Base-by-base conservation (phyloP, 331 rosid species). In the Quercus phellos region DNA sequence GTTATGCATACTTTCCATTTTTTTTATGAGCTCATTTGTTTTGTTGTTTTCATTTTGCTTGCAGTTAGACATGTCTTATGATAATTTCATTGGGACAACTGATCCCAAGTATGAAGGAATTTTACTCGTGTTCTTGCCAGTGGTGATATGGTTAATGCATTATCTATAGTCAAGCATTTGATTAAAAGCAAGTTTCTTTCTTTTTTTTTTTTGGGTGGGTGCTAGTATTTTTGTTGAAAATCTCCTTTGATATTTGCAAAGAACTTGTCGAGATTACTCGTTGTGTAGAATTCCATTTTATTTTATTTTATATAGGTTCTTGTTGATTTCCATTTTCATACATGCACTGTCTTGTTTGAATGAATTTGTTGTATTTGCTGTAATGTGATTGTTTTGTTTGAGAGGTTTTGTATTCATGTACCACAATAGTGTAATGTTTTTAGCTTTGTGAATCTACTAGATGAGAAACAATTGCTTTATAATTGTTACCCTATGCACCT, bases 61-160 rank as follows among this genome's bases (percentile, higher is more conserved):
- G 86, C 86, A 94, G 94, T 77, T 94, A 61, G 94, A 94, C 72
- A 88, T 92, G 80, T 81, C 90, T 3, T 94, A 94, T 67, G 99
- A 94, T 78, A 92, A 86, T 84, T 94, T 94, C 85, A 90, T 94
- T 54, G 83, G 98, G 85, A 94, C 98, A 78, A 94, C 97, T 53
- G 87, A 90, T 86, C 74, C 87, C 63, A 94, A 89, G 84, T 97
- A 94, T 38, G 97, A 94, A 87, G 93, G 99, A 90, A 81, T 92
- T 94, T 85, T 94, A 94, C 82, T 89, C 92, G 90, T 83, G 98
- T 92, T 79, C 92, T 90, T 78, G 94, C 91, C 78, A 94, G 74
- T 46, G 98, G 94, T n/a, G 98, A 94, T 80, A 72, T 22, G 21
- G 17, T 7, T 46, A 53, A 73, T 53, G 42, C 12, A 27, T 68